Evolutionary conservation across 768 basidiomycete genomes (phyloP).

Genomic region (Trametes sanguinea): DNA sequence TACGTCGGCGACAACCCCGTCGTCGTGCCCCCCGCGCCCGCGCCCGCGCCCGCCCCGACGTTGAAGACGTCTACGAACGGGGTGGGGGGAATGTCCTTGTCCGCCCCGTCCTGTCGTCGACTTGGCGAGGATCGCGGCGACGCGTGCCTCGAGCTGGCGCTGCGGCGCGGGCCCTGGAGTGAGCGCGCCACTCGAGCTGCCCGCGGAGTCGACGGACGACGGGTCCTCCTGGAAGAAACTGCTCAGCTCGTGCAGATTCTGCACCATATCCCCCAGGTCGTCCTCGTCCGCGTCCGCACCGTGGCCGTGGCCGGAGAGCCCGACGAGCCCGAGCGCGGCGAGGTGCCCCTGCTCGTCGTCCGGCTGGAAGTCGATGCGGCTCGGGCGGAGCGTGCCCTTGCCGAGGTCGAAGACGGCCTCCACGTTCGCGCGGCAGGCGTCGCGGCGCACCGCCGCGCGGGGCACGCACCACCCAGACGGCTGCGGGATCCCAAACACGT

Average conservation of each 20-base stretch:
- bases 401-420: conserved; percentile 84
- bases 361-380: conserved; percentile 73
- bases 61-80: conserved; percentile 79
- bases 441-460: conserved; percentile 59
- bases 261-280: conserved; percentile 76
- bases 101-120: conserved; percentile 53
- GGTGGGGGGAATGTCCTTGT: conserved; percentile 66
- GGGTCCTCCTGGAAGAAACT: conserved; percentile 65
- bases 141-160: conserved; percentile 63
- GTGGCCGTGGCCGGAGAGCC: too few species aligned
- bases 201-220: not conserved
- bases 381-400: conserved; percentile 71
- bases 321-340: conserved; percentile 17
- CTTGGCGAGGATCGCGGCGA: conserved; percentile 81
- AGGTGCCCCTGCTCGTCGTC: conserved; percentile 45
- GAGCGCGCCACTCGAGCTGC: not conserved
- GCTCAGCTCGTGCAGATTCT: conserved; percentile 74
- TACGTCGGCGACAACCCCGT: conserved; percentile 23
- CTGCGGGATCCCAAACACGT: conserved; percentile 80
- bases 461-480: conserved; percentile 89
- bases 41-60: conserved; percentile 39
- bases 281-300: conserved; percentile 40
- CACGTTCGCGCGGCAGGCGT: conserved; percentile 73
- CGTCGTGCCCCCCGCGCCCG: too few species aligned
- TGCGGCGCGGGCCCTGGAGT: conserved; percentile 25